Percentiles rank a stretch among this genome's conserved stretches.
phyloP scores from a whole-genome alignment of 2,329 filamentous ascomycete species.

The Fusarium robinianum region DNA sequence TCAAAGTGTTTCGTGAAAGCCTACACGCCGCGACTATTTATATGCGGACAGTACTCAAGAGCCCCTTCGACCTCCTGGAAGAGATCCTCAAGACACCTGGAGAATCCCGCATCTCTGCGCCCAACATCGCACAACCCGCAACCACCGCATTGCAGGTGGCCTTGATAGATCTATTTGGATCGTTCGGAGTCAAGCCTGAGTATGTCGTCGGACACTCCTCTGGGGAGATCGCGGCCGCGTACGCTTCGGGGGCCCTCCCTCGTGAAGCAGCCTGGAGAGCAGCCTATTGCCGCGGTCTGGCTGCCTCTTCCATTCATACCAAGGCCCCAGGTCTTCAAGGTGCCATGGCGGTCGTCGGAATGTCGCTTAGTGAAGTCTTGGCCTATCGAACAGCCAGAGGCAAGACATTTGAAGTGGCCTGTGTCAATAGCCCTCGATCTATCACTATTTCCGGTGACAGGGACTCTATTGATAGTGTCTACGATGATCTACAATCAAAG shows the following conservation, averaged over 20 bases:
- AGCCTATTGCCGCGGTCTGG: conserved; percentile 48
- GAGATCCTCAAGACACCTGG: conserved; percentile 41
- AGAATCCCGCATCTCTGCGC: conserved; percentile 39
- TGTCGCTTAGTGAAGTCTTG: conserved; percentile 38
- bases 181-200: conserved; percentile 40
- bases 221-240: conserved; percentile 53
- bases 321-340: conserved; percentile 40
- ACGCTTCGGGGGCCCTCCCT: conserved; percentile 44
- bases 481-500: conserved; percentile 38
- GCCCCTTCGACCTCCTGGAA: conserved; percentile 42
- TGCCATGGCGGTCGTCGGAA: conserved; percentile 49
- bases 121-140: conserved; percentile 47
- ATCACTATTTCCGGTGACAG: conserved; percentile 50
- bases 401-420: conserved; percentile 45
- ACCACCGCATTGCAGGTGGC: conserved; percentile 50
- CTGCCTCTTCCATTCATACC: conserved; percentile 37
- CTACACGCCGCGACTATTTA: conserved; percentile 43
- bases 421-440: conserved; percentile 50
- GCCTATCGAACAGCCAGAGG: conserved; percentile 32
- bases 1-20: conserved; percentile 48
- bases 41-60: conserved; percentile 37
- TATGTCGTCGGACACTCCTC: conserved; percentile 52
- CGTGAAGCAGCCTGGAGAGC: conserved; percentile 47
- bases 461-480: conserved; percentile 39
- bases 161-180: conserved; percentile 46